A percentile compares a stretch with the other conserved stretches of the same genome.
phyloP scores from a whole-genome alignment of 1,139 yeast genomes.

The Chernovozyma sophiae-reginae region DNA sequence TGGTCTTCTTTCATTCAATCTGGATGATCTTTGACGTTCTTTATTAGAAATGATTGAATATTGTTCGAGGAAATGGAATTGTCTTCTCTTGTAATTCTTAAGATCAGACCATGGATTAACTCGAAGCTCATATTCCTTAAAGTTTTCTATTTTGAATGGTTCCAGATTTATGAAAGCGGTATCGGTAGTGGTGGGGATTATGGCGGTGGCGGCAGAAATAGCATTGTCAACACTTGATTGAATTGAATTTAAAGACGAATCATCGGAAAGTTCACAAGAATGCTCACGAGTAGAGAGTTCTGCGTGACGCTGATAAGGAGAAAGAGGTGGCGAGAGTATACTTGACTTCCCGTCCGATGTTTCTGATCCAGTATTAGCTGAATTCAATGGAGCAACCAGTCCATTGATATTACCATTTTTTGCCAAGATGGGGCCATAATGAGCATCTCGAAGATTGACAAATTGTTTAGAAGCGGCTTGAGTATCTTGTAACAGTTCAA shows the following conservation, averaged over 20 bases:
- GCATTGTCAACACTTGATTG: too few species aligned
- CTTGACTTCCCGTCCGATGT: conserved; percentile 5
- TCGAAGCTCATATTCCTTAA: conserved; percentile 42
- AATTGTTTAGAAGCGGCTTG: not conserved
- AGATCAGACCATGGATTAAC: conserved; percentile 50
- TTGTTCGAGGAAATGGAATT: conserved; percentile 47
- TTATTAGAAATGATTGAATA: conserved; percentile 31
- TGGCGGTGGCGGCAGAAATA: not conserved
- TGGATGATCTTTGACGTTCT: conserved; percentile 20
- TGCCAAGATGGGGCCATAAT: not conserved
- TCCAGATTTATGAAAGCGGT: conserved; percentile 10
- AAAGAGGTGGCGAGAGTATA: conserved; percentile 64
- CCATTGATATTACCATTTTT: not conserved
- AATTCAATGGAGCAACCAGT: not conserved
- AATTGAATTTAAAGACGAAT: not conserved
- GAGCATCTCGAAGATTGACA: not conserved
- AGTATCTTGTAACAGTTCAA: conserved; percentile 1
- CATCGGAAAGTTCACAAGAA: not conserved
- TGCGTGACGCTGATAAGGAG: conserved; percentile 47
- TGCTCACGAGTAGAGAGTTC: not conserved
- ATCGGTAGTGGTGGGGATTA: not conserved
- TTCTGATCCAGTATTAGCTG: not conserved
- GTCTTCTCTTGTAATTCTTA: conserved; percentile 43
- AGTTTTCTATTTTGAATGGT: conserved; percentile 47
- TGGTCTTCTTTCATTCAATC: conserved; percentile 26